phyloP scores from a whole-genome alignment of 257 asterid species.

The Verbena officinalis region DNA sequence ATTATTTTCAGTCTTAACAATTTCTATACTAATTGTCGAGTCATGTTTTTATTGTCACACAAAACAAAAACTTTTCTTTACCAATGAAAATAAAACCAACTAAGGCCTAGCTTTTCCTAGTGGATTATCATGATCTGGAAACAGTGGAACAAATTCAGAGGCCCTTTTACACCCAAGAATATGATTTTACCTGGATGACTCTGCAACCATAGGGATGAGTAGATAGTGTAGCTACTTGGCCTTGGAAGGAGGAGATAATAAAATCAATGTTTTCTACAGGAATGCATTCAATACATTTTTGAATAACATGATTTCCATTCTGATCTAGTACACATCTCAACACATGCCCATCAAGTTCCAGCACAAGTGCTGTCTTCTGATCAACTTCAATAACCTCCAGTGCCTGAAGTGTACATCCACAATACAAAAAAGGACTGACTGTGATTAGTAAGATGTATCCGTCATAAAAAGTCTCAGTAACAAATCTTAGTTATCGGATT shows the following conservation, averaged over 20 bases:
- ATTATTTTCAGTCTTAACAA: too few species aligned
- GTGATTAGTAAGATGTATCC: not conserved
- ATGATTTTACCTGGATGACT: constrained; percentile 74
- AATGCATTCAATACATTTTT: constrained; percentile 80
- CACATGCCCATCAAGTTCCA: constrained; percentile 83
- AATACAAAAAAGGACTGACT: not conserved
- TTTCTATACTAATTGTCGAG: too few species aligned
- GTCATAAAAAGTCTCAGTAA: not conserved
- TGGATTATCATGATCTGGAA: constrained; percentile 7
- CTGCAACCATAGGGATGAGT: constrained; percentile 98
- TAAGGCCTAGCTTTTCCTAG: not conserved
- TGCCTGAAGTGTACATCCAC: constrained; percentile 53
- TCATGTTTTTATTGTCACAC: too few species aligned
- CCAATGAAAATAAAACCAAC: too few species aligned
- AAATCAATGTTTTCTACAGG: constrained; percentile 66
- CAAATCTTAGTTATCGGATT: not conserved
- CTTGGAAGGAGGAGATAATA: constrained; percentile 70
- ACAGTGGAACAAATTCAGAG: not conserved
- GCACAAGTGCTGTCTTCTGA: constrained; percentile 69
- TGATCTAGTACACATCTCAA: constrained; percentile 89
- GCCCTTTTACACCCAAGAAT: constrained; percentile 6
- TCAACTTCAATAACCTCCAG: constrained; percentile 77
- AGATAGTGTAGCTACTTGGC: constrained; percentile 78
- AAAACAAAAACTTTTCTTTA: too few species aligned
- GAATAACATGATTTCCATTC: constrained; percentile 92